phyloP scores from a whole-genome alignment of 805 yeast species.

The Metschnikowia henanensis region DNA sequence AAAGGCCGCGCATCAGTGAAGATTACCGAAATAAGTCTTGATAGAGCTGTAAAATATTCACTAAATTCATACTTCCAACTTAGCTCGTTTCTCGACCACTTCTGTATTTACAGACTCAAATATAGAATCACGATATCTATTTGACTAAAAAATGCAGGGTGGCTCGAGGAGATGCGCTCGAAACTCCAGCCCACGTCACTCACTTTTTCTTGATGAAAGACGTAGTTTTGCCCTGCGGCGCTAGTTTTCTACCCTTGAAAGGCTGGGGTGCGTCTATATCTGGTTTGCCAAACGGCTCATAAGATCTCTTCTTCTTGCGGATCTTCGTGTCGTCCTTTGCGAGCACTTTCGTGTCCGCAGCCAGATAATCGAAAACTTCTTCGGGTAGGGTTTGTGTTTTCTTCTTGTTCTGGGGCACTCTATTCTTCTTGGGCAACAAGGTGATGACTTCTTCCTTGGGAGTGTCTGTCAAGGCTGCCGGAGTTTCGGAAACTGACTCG shows the following conservation, averaged over 20 bases:
- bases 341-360: constrained; percentile 12
- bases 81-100: too few species aligned
- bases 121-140: too few species aligned
- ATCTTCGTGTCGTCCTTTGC: constrained; percentile 19
- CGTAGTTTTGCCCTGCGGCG: constrained; percentile 36
- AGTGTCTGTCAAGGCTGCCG: too few species aligned
- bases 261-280: constrained; percentile 51
- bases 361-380: constrained; percentile 13
- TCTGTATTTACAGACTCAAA: too few species aligned
- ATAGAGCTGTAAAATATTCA: too few species aligned
- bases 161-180: too few species aligned
- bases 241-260: constrained; percentile 46
- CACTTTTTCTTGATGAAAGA: constrained; percentile 27
- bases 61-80: too few species aligned
- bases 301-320: constrained; percentile 42
- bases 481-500: too few species aligned
- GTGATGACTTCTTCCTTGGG: constrained; percentile 8
- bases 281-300: constrained; percentile 58
- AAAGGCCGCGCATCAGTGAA: too few species aligned
- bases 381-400: not conserved
- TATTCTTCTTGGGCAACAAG: constrained; percentile 3
- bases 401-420: not conserved
- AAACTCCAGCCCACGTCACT: too few species aligned
- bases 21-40: too few species aligned
- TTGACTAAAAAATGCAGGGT: not conserved